These are phyloP conservation scores for Haberlea rhodopensis DNA, from an alignment of 257 asterid genomes.

Conservation along the genomic window DNA sequence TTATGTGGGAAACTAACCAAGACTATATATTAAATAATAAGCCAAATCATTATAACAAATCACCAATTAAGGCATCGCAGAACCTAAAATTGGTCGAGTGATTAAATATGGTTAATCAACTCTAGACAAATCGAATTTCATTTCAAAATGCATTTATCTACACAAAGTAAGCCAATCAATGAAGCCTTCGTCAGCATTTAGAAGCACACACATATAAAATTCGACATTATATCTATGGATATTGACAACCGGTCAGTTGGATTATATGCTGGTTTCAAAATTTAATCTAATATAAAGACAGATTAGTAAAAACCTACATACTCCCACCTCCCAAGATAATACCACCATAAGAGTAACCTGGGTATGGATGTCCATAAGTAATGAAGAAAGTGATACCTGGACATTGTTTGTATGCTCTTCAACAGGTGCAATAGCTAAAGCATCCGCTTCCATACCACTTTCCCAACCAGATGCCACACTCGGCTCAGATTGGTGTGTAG, in stretches of 20 bases:
- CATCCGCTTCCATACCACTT: conserved; percentile 44
- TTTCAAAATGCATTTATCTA: not conserved
- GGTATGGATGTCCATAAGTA: conserved; percentile 16
- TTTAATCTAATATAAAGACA: conserved; percentile 6
- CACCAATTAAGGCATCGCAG: not conserved
- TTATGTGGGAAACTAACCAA: not conserved
- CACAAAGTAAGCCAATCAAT: not conserved
- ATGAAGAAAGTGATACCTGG: conserved; percentile 54
- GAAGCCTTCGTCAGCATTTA: not conserved
- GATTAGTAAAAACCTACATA: not conserved
- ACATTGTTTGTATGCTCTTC: conserved; percentile 62
- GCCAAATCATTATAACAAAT: not conserved
- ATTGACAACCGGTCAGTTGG: not conserved
- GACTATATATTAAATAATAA: not conserved
- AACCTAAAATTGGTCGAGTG: conserved; percentile 15
- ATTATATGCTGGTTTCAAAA: not conserved
- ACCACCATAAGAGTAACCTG: not conserved
- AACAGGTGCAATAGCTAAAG: conserved; percentile 77
- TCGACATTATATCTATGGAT: not conserved
- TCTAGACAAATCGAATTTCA: not conserved
- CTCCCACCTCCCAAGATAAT: conserved; percentile 9
- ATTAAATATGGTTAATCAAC: not conserved
- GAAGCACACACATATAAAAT: conserved; percentile 12
- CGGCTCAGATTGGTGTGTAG: conserved; percentile 48
- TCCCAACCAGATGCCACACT: conserved; percentile 43